Base-by-base conservation (phyloP, 306 rosid species). In the Echinosophora koreensis region DNA sequence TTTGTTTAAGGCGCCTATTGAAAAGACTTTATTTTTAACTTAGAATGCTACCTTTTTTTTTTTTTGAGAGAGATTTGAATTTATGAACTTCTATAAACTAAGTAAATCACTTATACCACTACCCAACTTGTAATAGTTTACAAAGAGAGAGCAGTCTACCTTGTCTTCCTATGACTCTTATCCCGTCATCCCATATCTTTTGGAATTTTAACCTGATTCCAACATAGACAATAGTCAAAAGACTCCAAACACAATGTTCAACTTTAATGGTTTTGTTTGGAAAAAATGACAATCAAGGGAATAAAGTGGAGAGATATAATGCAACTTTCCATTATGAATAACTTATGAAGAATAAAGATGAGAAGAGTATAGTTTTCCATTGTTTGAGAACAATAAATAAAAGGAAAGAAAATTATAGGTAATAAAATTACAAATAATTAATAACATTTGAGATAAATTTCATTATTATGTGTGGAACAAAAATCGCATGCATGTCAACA, bases 171-270 rank as follows among this genome's bases (percentile, higher is more conserved):
- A 38, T 65, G 35, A 65, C 52, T 17, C 37, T 41, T 37, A 65
- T 41, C 34, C 34, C 51, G n/a, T 59, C 8, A 27, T 46, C 37
- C 51, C n/a, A 64, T 16, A 7, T 11, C 50, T 18, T 54, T 8
- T 55, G 51, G 47, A 55, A 38, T 71, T 71, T 38, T 42, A 71
- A 18, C 52, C 39, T 11, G 14, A 71, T 57, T 55, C 17, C 76
- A 17, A 54, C 30, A 6, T 54, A 35, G 64, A 56, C 50, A 34
- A 15, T 15, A 15, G 63, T 70, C 62, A 52, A 71, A n/a, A n/a
- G n/a, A n/a, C n/a, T n/a, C n/a, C n/a, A n/a, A 52, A 71, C 22
- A 5, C 18, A 37, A 71, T 14, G 10, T 6, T 18, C 66, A 39
- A 57, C 66, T 71, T 56, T 14, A 5, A 44, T 22, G 9, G 5